A percentile compares a stretch with the other conserved stretches of the same genome.
phyloP scores from a whole-genome alignment of 495 filamentous ascomycete genomes.

The Niebla homalea region DNA sequence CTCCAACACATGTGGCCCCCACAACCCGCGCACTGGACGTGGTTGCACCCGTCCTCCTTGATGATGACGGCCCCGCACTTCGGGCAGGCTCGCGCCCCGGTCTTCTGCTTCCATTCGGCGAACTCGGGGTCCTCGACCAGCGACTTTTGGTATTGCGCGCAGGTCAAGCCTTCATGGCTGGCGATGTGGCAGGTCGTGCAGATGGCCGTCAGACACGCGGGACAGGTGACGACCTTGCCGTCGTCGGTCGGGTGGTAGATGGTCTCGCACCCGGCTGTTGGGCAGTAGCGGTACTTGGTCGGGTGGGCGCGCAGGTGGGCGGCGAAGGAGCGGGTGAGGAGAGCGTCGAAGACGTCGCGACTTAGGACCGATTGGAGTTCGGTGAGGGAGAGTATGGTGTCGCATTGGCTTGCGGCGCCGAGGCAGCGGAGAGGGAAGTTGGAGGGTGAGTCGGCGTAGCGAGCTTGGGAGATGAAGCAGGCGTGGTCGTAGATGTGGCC shows the following conservation, averaged over 20 bases:
- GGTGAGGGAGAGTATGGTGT: slow-evolving; percentile 9
- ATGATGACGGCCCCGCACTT: slow-evolving; percentile 18
- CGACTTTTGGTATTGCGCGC: slow-evolving; percentile 17
- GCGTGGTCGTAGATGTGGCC: slow-evolving; percentile 26
- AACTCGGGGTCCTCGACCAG: slow-evolving; percentile 9
- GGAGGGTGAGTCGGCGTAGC: slow-evolving; percentile 11
- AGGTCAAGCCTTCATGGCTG: slow-evolving; percentile 24
- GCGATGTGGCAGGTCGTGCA: slow-evolving; percentile 21
- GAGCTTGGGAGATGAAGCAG: slow-evolving; percentile 22
- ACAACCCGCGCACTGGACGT: slow-evolving; percentile 21
- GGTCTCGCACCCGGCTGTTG: slow-evolving; percentile 23
- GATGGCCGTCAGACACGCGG: slow-evolving; percentile 22
- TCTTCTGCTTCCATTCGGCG: slow-evolving; percentile 12
- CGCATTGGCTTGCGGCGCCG: slow-evolving; percentile 11
- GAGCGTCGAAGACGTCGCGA: slow-evolving; percentile 23
- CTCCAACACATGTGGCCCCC: slow-evolving; percentile 23
- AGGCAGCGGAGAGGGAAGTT: slow-evolving; percentile 23
- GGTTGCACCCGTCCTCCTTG: slow-evolving; percentile 23
- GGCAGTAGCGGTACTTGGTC: slow-evolving; percentile 22
- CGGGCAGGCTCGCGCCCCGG: slow-evolving; percentile 18
- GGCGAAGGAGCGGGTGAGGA: slow-evolving; percentile 21
- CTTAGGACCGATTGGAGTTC: slow-evolving; percentile 23
- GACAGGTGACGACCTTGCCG: slow-evolving; percentile 17
- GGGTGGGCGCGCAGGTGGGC: slow-evolving; percentile 19
- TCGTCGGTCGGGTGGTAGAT: slow-evolving; percentile 18